Evolutionary conservation across 2,329 filamentous ascomycete species (phyloP).

Genomic region (Sporothrix brunneoviolacea): DNA sequence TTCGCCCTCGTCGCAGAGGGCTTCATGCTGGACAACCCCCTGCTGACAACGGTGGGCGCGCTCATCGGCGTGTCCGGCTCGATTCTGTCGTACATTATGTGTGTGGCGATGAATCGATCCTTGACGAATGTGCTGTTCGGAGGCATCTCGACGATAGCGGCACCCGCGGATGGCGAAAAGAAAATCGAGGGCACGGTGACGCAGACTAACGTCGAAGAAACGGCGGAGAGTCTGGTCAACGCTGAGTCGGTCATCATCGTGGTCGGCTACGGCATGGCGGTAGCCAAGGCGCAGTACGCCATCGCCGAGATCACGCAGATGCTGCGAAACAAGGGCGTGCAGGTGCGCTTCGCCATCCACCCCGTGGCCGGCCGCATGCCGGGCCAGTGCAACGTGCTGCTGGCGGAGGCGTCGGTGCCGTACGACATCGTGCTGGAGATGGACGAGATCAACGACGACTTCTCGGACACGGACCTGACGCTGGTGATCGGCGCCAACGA

Average conservation of each 20-base stretch:
- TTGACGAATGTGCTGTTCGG: constrained; percentile 87
- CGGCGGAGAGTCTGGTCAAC: constrained; percentile 65
- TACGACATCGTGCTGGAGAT: constrained; percentile 92
- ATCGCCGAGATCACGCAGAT: constrained; percentile 74
- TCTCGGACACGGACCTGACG: constrained; percentile 75
- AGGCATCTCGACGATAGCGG: constrained; percentile 50
- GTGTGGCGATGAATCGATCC: constrained; percentile 85
- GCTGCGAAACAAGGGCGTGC: constrained; percentile 68
- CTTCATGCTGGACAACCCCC: constrained; percentile 82
- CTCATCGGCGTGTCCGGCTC: constrained; percentile 85
- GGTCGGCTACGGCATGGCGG: constrained; percentile 90
- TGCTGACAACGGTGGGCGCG: constrained; percentile 78
- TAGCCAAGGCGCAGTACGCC: constrained; percentile 87
- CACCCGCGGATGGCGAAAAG: constrained; percentile 56
- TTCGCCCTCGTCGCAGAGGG: constrained; percentile 87
- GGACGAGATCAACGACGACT: constrained; percentile 95
- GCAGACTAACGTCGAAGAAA: constrained; percentile 72
- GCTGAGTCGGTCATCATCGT: constrained; percentile 84
- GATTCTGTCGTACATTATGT: constrained; percentile 82
- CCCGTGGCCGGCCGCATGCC: constrained; percentile 89
- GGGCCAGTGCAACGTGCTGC: constrained; percentile 83
- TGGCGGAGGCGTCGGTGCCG: constrained; percentile 80
- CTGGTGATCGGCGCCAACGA: constrained; percentile 90
- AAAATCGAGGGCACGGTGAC: constrained; percentile 77
- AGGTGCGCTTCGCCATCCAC: constrained; percentile 83